A percentile compares a stretch with the other conserved stretches of the same genome.
phyloP scores from a whole-genome alignment of 73 alveolate genomes.

The Breviolum minutum region DNA sequence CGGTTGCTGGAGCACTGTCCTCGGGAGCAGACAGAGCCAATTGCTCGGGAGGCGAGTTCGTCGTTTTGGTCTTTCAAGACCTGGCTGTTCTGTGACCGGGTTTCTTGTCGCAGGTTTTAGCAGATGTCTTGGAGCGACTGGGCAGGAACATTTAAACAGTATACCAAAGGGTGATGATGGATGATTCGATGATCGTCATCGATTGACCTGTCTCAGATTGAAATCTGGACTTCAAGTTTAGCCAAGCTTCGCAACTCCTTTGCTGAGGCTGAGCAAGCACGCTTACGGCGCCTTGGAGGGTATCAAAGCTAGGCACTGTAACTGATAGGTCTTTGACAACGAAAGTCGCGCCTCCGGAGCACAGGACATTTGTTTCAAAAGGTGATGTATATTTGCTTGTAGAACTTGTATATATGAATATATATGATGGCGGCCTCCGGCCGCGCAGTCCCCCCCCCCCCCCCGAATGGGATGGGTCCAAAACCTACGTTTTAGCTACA shows the following conservation, averaged over 20 bases:
- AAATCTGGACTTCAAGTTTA: background rate
- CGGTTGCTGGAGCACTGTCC: slow-evolving; percentile 84
- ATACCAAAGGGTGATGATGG: background rate
- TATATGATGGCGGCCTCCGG: too few species aligned
- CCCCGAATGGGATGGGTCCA: too few species aligned
- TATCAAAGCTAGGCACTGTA: too few species aligned
- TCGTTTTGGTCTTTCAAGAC: background rate
- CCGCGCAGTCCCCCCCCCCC: too few species aligned
- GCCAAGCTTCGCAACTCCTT: background rate
- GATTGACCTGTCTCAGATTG: too few species aligned
- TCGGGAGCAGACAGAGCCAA: slow-evolving; percentile 80
- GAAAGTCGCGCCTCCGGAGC: background rate
- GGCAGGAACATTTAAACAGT: background rate
- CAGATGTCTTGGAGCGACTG: slow-evolving; percentile 59
- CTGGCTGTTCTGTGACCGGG: background rate
- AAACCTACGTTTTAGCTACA: too few species aligned
- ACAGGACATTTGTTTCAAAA: too few species aligned
- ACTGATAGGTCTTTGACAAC: too few species aligned
- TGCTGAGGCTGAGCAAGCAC: slow-evolving; percentile 56
- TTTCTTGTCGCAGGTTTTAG: slow-evolving; percentile 24
- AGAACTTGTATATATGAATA: background rate
- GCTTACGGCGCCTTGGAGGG: slow-evolving; percentile 49
- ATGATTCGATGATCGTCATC: background rate
- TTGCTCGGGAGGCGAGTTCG: slow-evolving; percentile 33
- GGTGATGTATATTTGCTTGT: background rate